phyloP scores from a whole-genome alignment of 345 rosid species.

The Brassica carinata region DNA sequence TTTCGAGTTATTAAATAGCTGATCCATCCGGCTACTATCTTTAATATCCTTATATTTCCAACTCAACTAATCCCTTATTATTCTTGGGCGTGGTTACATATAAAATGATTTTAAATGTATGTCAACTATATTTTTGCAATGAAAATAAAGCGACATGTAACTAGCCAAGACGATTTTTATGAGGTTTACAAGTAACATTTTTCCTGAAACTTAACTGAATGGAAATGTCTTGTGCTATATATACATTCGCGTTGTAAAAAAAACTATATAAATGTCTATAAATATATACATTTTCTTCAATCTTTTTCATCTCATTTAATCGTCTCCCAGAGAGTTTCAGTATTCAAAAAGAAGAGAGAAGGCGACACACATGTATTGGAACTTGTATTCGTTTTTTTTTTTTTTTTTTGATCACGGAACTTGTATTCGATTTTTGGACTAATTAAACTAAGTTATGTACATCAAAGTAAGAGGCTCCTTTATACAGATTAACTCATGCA shows the following conservation, averaged over 20 bases:
- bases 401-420: slow-evolving; percentile 1
- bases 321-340: neutral
- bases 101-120: slow-evolving; percentile 1
- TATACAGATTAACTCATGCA: neutral
- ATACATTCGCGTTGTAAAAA: neutral
- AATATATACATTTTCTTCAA: neutral
- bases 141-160: neutral
- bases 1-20: slow-evolving; percentile 4
- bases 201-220: neutral
- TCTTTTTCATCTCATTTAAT: neutral
- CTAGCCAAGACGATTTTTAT: neutral
- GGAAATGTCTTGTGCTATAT: neutral
- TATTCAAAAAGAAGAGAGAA: neutral
- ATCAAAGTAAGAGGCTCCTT: neutral
- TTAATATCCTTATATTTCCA: slow-evolving; percentile 13
- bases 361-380: slow-evolving; percentile 15
- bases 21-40: neutral
- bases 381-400: slow-evolving; percentile 21
- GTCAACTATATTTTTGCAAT: neutral
- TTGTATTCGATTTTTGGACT: slow-evolving; percentile 8
- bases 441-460: neutral
- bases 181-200: neutral
- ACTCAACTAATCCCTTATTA: neutral
- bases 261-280: too few relatives aligned
- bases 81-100: neutral